Evolutionary conservation across 2,329 filamentous ascomycete species (phyloP), one percentile per base, ranked within the genome.

Genomic region (Neonectria coccinea): DNA sequence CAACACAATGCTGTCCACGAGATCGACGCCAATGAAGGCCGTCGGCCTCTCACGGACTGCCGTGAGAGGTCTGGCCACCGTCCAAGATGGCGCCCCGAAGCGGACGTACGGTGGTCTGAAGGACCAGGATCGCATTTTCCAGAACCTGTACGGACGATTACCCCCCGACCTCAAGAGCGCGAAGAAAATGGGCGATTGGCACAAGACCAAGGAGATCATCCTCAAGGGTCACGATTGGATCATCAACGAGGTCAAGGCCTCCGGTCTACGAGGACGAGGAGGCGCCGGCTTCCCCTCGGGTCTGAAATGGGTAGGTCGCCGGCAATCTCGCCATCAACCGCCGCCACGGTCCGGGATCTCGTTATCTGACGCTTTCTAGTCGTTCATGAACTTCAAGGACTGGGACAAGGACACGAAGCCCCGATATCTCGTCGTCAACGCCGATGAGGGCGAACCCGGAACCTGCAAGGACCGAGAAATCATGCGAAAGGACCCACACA

Each of bases 381-480:
- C 94, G 54, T 99, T 99, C 83, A 99, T 99, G 96, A 99, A 99
- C 87, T 94, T 95, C 86, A 97, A 97, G 84, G 96, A 94, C 76
- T 99, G 96, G 96, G 95, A 99, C 76, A 97, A 99, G 84, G 96
- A 98, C 80, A 91, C 82, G 75, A 97, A 97, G 83, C 96, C 96
- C 70, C 91, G 96, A 76, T 99, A 99, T 79, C 86, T 99, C 59
- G 95, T 99, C 67, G 93, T 99, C 84, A 99, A 99, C 78, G 96
- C 96, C 72, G 96, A 99, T 80, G 96, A 99, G 85, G 96, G 96
- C 77, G 96, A 99, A 83, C 96, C 96, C 31, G 96, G 96, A 80
- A 99, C 96, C 58, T 99, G 96, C 90, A 99, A 99, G 85, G 96
- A 99, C 82, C 91, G 96, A 78, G 96, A 99, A 82, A 99, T 99